These are phyloP conservation scores for Solanum clarkiae DNA, from an alignment of 257 asterid genomes.

Conservation along the genomic window DNA sequence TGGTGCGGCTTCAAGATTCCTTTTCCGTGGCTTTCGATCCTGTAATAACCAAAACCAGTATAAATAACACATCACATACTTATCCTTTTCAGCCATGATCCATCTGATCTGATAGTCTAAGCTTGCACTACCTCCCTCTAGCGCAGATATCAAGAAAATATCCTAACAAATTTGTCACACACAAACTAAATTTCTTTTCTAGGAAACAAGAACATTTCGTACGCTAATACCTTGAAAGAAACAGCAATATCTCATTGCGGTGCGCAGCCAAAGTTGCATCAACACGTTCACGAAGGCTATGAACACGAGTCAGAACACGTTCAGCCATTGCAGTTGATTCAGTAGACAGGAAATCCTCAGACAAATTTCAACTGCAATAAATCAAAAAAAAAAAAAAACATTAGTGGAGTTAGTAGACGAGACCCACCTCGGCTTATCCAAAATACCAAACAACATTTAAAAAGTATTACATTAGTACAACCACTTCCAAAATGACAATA, in stretches of 20 bases:
- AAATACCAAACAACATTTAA: neutral
- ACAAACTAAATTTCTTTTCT: neutral
- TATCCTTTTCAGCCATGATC: neutral
- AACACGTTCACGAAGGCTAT: slow-evolving; percentile 84
- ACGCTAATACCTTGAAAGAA: slow-evolving; percentile 43
- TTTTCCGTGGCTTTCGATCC: slow-evolving; percentile 78
- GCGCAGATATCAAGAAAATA: neutral
- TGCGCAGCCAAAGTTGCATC: slow-evolving; percentile 78
- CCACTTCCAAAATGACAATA: neutral
- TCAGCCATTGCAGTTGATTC: slow-evolving; percentile 53
- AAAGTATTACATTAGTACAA: neutral
- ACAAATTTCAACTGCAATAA: slow-evolving; percentile 24
- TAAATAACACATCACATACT: neutral
- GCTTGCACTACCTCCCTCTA: neutral
- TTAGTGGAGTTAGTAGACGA: neutral
- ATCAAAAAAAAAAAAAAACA: neutral
- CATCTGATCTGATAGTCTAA: neutral
- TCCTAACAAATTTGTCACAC: neutral
- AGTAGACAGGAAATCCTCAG: slow-evolving; percentile 3
- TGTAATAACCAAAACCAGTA: slow-evolving; percentile 2
- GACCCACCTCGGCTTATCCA: neutral
- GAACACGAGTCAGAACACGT: slow-evolving; percentile 72
- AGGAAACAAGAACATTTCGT: neutral
- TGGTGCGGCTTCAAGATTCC: slow-evolving; percentile 81
- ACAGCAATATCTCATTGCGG: slow-evolving; percentile 59